Evolutionary conservation across 768 basidiomycete genomes (phyloP).

Genomic region (Amanita polypyramis): DNA sequence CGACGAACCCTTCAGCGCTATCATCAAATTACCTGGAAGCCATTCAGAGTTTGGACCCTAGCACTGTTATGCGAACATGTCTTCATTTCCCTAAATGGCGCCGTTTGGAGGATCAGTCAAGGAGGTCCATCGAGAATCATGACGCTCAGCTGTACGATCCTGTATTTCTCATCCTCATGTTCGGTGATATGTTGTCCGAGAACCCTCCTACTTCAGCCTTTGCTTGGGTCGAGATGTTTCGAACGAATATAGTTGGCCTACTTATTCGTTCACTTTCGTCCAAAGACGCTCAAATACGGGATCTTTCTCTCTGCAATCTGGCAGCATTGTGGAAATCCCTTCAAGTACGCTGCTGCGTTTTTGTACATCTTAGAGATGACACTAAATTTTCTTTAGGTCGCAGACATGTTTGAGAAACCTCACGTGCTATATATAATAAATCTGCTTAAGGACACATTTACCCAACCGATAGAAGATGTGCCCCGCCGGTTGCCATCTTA

Average conservation of each 20-base stretch:
- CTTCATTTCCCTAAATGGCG: conserved; percentile 63
- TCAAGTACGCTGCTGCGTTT: conserved; percentile 35
- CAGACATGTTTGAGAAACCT: conserved; percentile 68
- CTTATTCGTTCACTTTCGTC: conserved; percentile 66
- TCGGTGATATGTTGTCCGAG: conserved; percentile 53
- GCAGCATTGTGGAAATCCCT: conserved; percentile 49
- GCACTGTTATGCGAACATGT: conserved; percentile 58
- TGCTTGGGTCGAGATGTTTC: conserved; percentile 81
- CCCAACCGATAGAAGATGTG: conserved; percentile 26
- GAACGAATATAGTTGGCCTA: conserved; percentile 69
- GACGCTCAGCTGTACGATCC: conserved; percentile 66
- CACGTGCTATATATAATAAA: conserved; percentile 66
- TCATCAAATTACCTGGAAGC: conserved; percentile 50
- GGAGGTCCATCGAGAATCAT: conserved; percentile 15
- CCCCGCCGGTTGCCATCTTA: conserved; percentile 63
- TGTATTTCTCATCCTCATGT: conserved; percentile 59
- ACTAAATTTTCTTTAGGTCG: conserved; percentile 22
- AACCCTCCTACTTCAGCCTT: conserved; percentile 45
- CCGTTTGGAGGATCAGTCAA: conserved; percentile 27
- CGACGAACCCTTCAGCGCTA: conserved; percentile 29
- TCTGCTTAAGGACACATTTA: conserved; percentile 49
- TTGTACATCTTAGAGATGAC: not conserved
- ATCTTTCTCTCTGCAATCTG: conserved; percentile 50
- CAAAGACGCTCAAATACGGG: conserved; percentile 47
- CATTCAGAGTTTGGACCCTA: conserved; percentile 60